These are phyloP conservation scores for Exophiala phaeomuriformis DNA, from an alignment of 2,329 filamentous ascomycete species.

Conservation along the genomic window DNA sequence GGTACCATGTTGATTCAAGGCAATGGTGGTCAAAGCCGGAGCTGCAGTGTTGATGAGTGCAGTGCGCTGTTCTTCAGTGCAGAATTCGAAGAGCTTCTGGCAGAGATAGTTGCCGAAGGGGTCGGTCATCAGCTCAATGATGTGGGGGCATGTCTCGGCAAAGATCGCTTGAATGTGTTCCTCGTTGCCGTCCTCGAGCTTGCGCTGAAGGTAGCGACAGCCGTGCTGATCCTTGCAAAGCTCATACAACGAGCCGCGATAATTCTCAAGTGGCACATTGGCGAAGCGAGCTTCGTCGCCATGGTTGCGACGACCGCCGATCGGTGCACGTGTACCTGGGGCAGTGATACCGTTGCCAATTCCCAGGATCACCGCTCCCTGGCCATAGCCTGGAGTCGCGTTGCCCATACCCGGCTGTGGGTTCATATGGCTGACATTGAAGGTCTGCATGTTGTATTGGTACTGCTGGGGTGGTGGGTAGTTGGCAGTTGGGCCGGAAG, in stretches of 20 bases:
- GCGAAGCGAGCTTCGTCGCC: slow-evolving; percentile 60
- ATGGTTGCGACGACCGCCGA: slow-evolving; percentile 61
- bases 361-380: slow-evolving; percentile 50
- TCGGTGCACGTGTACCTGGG: slow-evolving; percentile 56
- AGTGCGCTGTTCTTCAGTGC: slow-evolving; percentile 90
- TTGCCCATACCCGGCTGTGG: slow-evolving; percentile 28
- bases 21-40: slow-evolving; percentile 81
- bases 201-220: slow-evolving; percentile 93
- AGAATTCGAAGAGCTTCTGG: slow-evolving; percentile 94
- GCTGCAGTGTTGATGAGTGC: slow-evolving; percentile 84
- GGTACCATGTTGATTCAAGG: slow-evolving; percentile 94
- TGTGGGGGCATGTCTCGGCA: slow-evolving; percentile 83
- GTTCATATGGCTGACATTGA: slow-evolving; percentile 23
- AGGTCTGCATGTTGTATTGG: slow-evolving; percentile 32
- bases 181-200: slow-evolving; percentile 80
- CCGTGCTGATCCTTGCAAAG: slow-evolving; percentile 98
- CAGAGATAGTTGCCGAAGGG: slow-evolving; percentile 99
- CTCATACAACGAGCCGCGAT: slow-evolving; percentile 75
- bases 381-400: slow-evolving; percentile 38
- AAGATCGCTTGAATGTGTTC: slow-evolving; percentile 90
- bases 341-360: slow-evolving; percentile 45
- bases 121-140: slow-evolving; percentile 97
- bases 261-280: slow-evolving; percentile 72
- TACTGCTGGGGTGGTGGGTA: slow-evolving; percentile 46
- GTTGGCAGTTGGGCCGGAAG: slow-evolving; percentile 32